A percentile compares a stretch with the other conserved stretches of the same genome.
These are phyloP conservation scores for Acanthamoeba castellanii DNA, from an alignment of 208 protist species.

Conservation along the genomic window DNA sequence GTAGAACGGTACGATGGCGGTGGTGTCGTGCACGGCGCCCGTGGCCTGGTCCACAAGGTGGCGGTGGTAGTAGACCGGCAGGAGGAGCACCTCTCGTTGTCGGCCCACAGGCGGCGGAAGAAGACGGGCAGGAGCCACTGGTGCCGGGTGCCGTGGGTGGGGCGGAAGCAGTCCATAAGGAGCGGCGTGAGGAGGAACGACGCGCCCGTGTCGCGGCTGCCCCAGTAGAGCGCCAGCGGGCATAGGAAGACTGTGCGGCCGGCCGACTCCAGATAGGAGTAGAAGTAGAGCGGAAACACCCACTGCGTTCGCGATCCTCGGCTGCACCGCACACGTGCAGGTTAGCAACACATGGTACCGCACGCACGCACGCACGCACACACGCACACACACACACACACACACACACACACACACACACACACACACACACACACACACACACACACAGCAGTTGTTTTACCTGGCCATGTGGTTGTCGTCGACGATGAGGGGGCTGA, in stretches of 20 bases:
- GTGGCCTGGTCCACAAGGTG: not conserved
- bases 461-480: not conserved
- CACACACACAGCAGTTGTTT: not conserved
- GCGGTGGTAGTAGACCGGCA: conserved; percentile 14
- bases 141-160: not conserved
- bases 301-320: conserved; percentile 1
- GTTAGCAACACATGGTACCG: not conserved
- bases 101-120: conserved; percentile 16
- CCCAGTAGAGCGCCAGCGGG: not conserved
- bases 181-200: not conserved
- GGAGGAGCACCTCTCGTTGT: conserved; percentile 4
- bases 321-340: not conserved
- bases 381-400: no score
- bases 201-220: not conserved
- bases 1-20: not conserved
- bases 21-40: not conserved
- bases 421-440: not conserved
- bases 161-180: not conserved
- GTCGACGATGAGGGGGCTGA: not conserved
- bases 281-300: conserved; percentile 1
- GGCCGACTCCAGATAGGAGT: not conserved
- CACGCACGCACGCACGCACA: not conserved
- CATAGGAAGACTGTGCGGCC: not conserved
- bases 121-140: conserved; percentile 16
- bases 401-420: no score